Percentiles rank a stretch among this genome's conserved stretches.
phyloP scores from a whole-genome alignment of 768 basidiomycete genomes.

The Suillus fuscotomentosus region DNA sequence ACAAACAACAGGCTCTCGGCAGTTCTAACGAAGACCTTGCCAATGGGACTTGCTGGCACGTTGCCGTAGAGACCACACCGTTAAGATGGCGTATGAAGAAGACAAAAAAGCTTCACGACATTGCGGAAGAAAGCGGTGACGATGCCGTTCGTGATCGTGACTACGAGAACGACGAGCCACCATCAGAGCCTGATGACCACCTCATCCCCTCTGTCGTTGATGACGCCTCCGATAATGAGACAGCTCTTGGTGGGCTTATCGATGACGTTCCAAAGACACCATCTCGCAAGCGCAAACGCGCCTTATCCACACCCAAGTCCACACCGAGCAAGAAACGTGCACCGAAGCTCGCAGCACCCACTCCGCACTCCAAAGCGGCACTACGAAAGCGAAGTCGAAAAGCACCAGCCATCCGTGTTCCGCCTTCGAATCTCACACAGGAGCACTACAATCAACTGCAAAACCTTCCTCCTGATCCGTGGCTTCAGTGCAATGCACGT shows the following conservation, averaged over 20 bases:
- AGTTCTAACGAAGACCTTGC: conserved; percentile 25
- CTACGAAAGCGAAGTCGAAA: conserved; percentile 40
- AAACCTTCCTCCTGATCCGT: conserved; percentile 71
- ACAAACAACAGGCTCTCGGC: conserved; percentile 39
- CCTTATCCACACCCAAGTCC: conserved; percentile 24
- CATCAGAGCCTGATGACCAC: conserved; percentile 21
- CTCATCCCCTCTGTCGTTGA: conserved; percentile 11
- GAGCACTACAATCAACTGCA: conserved; percentile 39
- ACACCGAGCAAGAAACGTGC: conserved; percentile 35
- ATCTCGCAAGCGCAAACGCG: conserved; percentile 49
- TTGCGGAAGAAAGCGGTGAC: conserved; percentile 18
- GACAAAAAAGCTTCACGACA: conserved; percentile 21
- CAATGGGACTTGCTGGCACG: conserved; percentile 48
- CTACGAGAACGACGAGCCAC: conserved; percentile 22
- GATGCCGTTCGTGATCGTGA: conserved; percentile 12
- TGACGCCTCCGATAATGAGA: conserved; percentile 24
- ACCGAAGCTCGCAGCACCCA: conserved; percentile 55
- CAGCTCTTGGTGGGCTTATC: conserved; percentile 25
- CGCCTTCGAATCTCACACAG: conserved; percentile 33
- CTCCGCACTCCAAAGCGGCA: conserved; percentile 75
- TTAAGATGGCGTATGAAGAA: conserved; percentile 7
- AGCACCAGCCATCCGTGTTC: conserved; percentile 31
- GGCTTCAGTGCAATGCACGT: conserved; percentile 87
- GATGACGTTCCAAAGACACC: conserved; percentile 49
- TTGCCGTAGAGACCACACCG: conserved; percentile 27